Evolutionary conservation across 2,329 filamentous ascomycete species (phyloP), one percentile per base, ranked within the genome.

Genomic region (Balansia obtecta): DNA sequence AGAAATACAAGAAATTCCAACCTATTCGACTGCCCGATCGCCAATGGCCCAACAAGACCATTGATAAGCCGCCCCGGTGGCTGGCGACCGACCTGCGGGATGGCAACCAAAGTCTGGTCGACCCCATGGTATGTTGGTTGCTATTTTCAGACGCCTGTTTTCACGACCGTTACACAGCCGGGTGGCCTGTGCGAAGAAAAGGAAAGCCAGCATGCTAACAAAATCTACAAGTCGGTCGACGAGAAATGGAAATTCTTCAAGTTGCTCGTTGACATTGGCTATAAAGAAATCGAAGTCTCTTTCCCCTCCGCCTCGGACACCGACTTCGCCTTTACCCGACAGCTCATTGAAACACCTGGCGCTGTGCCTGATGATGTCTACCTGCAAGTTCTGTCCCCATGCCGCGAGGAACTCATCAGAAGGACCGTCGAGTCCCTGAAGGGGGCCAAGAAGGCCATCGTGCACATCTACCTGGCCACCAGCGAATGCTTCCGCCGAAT

Each of bases 241-340:
- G 89, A 96, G 74, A 97, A 97, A 72, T 93, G 86, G 81, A 75
- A 77, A 54, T 97, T 90, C 76, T 97, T 97, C 75, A 83, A 90
- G 70, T 94, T 95, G 88, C 80, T 97, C 49, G 81, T 85, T 61
- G 82, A 91, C 54, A 77, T 96, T 46, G 91, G 93, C 59, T 97
- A 94, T 77, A 97, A 96, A 71, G 91, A 97, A 71, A 96, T 97
- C 57, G 91, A 97, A 66, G 85, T 96, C 18, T 93, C 90, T 4
- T 97, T 95, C 70, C 91, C 91, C 46, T 95, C 89, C 0, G 89
- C 91, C 13, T 95, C 89, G 39, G 85, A 95, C 65, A 95, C 86
- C 62, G 93, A 97, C 71, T 97, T 90, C 72, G 88, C 95, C 73
- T 97, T 97, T 64, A 95, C 89, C 40, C 79, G 88, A 58, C 82